Base-by-base conservation (phyloP, 805 yeast species). In the Schizosaccharomyces lindneri region DNA sequence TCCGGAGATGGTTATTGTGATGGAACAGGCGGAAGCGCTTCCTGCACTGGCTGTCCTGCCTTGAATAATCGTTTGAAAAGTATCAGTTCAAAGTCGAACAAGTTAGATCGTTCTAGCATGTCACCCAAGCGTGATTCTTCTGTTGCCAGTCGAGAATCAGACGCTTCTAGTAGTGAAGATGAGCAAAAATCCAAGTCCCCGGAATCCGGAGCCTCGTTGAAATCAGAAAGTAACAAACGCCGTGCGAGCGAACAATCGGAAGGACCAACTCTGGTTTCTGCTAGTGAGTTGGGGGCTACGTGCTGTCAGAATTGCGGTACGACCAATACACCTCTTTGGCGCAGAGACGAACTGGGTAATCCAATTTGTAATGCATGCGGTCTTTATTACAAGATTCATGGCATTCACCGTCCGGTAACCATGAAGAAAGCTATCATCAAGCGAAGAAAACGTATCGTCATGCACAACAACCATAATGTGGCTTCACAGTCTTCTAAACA, bases 321-420 rank as follows among this genome's bases (percentile, higher is more conserved):
- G 13, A 86, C 93, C 1, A 84, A 84, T 62, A 86, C 95, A 0
- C 95, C 95, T 0, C 73, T 86, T 13, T 86, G 95, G 95, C 76
- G 95, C 68, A 74, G 95, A 64, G 89, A 85, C 69, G 88, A 81
- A 65, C 76, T 76, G 5, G 95, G 95, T 3, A 82, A 85, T 66
- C 84, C 88, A 31, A 85, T 87, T 29, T 86, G 95, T 74, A 86
- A 86, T 68, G 95, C 95, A 0, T 86, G 95, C 73, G 95, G 88
- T 2, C 72, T 87, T 39, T 87, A 86, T 70, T 82, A 80, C 70
- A 74, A 81, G 63, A 75, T 87, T 55, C 94, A 85, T 68, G 89
- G 90, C 0, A 74, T 75, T 48, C 88, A 84, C 67, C 75, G 95
- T 60, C 95, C 95, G 1, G 81, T 81, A 19, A 80, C 80, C 63